phyloP scores from a whole-genome alignment of 257 asterid genomes.

The Rehmannia glutinosa region DNA sequence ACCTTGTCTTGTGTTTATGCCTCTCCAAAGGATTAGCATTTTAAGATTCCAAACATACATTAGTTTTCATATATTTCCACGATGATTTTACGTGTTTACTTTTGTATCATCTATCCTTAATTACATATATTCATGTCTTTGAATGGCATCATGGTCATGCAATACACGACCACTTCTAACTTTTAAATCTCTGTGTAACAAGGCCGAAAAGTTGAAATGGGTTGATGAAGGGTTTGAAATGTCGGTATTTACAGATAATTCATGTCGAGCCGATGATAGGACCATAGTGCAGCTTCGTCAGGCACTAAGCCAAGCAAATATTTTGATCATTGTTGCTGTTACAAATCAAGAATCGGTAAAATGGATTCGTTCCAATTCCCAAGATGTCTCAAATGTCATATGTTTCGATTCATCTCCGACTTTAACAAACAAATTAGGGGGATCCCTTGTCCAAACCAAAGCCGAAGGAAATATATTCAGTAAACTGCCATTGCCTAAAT shows the following conservation, averaged over 20 bases:
- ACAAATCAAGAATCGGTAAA: slow-evolving; percentile 50
- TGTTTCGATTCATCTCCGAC: slow-evolving; percentile 74
- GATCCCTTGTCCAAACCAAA: slow-evolving; percentile 35
- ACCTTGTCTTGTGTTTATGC: background rate
- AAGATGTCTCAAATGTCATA: slow-evolving; percentile 42
- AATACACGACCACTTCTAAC: background rate
- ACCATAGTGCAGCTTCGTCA: slow-evolving; percentile 22
- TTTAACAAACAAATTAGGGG: slow-evolving; percentile 64
- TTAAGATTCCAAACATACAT: too few relatives aligned
- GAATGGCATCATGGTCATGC: too few relatives aligned
- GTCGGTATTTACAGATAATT: slow-evolving; percentile 56
- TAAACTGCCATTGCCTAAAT: slow-evolving; percentile 41
- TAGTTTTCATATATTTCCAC: too few relatives aligned
- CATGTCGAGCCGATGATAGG: slow-evolving; percentile 23
- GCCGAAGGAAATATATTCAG: slow-evolving; percentile 37
- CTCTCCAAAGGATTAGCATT: too few relatives aligned
- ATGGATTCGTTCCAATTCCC: slow-evolving; percentile 50
- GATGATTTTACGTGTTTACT: too few relatives aligned
- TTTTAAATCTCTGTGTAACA: slow-evolving; percentile 7
- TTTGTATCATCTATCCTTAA: too few relatives aligned
- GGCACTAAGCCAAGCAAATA: slow-evolving; percentile 41
- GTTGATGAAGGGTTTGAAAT: slow-evolving; percentile 80
- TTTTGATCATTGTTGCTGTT: slow-evolving; percentile 61
- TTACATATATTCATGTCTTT: too few relatives aligned
- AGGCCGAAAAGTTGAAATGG: slow-evolving; percentile 82